phyloP scores from a whole-genome alignment of 345 rosid species.

The Murraya paniculata region DNA sequence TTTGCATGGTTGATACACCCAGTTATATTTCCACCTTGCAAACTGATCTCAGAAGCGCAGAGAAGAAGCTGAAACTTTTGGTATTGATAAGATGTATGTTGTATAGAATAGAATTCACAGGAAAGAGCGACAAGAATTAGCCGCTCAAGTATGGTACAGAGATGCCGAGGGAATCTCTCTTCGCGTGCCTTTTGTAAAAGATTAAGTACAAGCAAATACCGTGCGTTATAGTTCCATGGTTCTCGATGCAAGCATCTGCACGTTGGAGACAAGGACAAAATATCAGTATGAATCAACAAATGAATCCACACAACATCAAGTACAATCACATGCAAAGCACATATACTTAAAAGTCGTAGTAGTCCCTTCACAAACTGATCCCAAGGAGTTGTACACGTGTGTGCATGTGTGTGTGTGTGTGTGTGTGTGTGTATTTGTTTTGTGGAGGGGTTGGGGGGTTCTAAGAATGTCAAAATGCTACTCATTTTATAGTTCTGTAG shows the following conservation, averaged over 20 bases:
- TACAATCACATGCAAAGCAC: not conserved
- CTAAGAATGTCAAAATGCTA: not conserved
- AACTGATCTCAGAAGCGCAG: slow-evolving; percentile 76
- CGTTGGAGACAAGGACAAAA: slow-evolving; percentile 23
- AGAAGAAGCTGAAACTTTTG: slow-evolving; percentile 85
- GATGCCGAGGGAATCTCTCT: slow-evolving; percentile 72
- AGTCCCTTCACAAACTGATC: not conserved
- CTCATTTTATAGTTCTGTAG: not conserved
- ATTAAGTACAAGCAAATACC: slow-evolving; percentile 75
- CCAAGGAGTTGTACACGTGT: not conserved
- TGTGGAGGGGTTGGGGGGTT: not conserved
- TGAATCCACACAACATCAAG: slow-evolving; percentile 1
- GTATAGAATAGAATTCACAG: slow-evolving; percentile 40
- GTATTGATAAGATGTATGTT: slow-evolving; percentile 35
- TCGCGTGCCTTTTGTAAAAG: slow-evolving; percentile 85
- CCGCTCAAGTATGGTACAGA: slow-evolving; percentile 48
- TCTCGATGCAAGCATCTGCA: slow-evolving; percentile 71
- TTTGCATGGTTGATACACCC: slow-evolving; percentile 49
- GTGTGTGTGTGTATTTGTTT: accelerated
- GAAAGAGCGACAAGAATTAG: slow-evolving; percentile 56
- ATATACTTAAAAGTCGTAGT: not conserved
- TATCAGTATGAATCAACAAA: slow-evolving; percentile 4
- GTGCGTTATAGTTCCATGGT: slow-evolving; percentile 71
- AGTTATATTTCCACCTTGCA: slow-evolving; percentile 50
- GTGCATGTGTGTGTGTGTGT: accelerated